Percentiles rank a stretch among this genome's conserved stretches.
Conservation (phyloP, 768 basidiomycete species). For the Mycena venus region DNA sequence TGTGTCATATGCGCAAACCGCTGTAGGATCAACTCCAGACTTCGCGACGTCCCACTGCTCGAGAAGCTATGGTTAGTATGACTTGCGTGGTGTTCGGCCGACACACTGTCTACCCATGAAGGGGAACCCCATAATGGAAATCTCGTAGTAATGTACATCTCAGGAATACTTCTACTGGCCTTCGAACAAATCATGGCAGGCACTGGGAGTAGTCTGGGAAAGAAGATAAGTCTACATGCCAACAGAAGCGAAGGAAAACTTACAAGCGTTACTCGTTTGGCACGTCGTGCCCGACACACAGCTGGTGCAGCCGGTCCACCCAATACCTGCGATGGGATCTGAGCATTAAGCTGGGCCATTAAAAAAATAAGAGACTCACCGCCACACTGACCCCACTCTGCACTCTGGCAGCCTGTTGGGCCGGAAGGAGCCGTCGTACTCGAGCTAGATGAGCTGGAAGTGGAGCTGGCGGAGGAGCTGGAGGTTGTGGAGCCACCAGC, state of each 20-base stretch:
- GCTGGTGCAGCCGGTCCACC: constrained; percentile 2
- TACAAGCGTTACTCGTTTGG: constrained; percentile 2
- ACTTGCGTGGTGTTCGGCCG: too few relatives aligned
- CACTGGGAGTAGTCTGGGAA: neutral
- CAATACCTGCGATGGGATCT: neutral
- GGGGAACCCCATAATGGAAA: too few relatives aligned
- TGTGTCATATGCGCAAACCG: too few relatives aligned
- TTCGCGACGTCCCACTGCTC: too few relatives aligned
- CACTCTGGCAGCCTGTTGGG: neutral
- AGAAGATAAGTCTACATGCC: neutral
- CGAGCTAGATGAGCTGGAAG: too few relatives aligned
- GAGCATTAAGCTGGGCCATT: neutral
- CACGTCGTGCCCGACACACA: constrained; percentile 9
- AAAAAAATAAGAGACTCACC: neutral
- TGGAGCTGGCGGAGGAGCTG: too few relatives aligned
- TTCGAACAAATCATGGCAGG: neutral
- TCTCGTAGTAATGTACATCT: too few relatives aligned
- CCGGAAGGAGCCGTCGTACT: neutral
- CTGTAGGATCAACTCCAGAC: too few relatives aligned
- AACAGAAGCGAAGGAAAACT: neutral
- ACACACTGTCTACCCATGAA: too few relatives aligned
- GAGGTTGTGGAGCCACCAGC: too few relatives aligned
- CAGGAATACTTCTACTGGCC: neutral
- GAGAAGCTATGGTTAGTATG: too few relatives aligned
- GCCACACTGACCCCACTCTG: constrained; percentile 13